phyloP scores from a whole-genome alignment of 345 rosid species.

The Moricandia moricandioides region DNA sequence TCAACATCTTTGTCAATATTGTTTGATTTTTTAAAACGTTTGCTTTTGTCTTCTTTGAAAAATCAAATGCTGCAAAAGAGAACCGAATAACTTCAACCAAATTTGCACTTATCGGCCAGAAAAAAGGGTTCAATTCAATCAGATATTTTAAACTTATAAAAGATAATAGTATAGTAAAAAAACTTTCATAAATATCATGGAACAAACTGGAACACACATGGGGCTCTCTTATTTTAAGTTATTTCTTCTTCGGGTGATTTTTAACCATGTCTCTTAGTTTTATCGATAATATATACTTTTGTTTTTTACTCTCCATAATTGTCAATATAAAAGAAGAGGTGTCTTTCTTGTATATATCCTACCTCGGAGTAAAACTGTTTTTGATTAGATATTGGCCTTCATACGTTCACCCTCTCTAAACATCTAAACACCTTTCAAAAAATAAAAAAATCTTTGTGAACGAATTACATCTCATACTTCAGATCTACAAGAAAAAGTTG shows the following conservation, averaged over 20 bases:
- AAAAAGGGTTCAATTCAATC: constrained; percentile 21
- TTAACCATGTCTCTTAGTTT: constrained; percentile 22
- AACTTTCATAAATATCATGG: constrained; percentile 28
- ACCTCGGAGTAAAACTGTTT: constrained; percentile 32
- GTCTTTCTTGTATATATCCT: constrained; percentile 30
- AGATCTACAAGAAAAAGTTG: constrained; percentile 10
- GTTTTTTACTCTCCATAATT: constrained; percentile 18
- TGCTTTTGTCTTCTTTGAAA: constrained; percentile 32
- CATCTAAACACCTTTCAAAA: constrained; percentile 17
- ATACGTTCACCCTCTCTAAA: constrained; percentile 24
- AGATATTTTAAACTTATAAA: not conserved
- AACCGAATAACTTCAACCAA: constrained; percentile 21
- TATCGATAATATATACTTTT: not conserved
- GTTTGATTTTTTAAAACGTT: constrained; percentile 18
- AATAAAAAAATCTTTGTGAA: constrained; percentile 16
- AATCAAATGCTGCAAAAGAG: constrained; percentile 38
- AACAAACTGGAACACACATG: constrained; percentile 35
- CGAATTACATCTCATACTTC: constrained; percentile 12
- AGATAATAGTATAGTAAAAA: not conserved
- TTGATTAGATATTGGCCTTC: constrained; percentile 34
- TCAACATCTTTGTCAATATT: constrained; percentile 30
- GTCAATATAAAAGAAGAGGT: constrained; percentile 11
- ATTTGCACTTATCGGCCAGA: constrained; percentile 42
- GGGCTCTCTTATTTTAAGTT: constrained; percentile 11
- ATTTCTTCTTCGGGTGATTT: constrained; percentile 4